Base-by-base conservation (phyloP, 2,329 filamentous ascomycete genomes). In the Nemania serpens region DNA sequence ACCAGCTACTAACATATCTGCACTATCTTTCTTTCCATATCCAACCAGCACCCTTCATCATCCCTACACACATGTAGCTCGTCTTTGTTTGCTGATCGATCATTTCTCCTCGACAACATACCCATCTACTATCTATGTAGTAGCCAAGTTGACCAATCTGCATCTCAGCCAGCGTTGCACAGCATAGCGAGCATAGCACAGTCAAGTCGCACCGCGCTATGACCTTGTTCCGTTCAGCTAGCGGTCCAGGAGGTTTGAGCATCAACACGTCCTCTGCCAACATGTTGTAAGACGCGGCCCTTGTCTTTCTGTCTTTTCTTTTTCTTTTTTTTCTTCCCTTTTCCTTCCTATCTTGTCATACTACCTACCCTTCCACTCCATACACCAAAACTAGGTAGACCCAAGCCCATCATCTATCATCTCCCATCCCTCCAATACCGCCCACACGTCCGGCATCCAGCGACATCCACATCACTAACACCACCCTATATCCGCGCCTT, bases 241-340 rank as follows among this genome's bases (percentile, higher is more conserved):
- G 84, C 73, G 84, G 82, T 69, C 84, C 84, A 63, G 82, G 79
- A 65, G 84, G 83, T 71, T 79, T 88, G 66, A 86, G 82, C 70
- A 88, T 88, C 75, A 88, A 88, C 75, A 87, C 85, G 17, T 82
- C 80, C 65, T 78, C 83, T 59, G 85, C 85, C 64, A 88, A 87
- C 73, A 74, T 80, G 63, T 82, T 82, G 82, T 84, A 69, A 73
- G 81, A 77, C 57, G 51, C 58, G 25, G 4, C 25, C 7, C 46
- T 54, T 50, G 36, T 41, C 67, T 47, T 58, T 65, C 43, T 22
- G 53, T 49, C 64, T 25, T n/a, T 34, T 48, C 55, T 29, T 47
- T 22, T 57, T n/a, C 11, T 18, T 9, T 17, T 5, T 6, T 3
- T 17, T 9, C n/a, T 4, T 41, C 39, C 17, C 17, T n/a, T 4